Conservation (phyloP, 352 stramenopile genomes). For the Achlya hypogyna region DNA sequence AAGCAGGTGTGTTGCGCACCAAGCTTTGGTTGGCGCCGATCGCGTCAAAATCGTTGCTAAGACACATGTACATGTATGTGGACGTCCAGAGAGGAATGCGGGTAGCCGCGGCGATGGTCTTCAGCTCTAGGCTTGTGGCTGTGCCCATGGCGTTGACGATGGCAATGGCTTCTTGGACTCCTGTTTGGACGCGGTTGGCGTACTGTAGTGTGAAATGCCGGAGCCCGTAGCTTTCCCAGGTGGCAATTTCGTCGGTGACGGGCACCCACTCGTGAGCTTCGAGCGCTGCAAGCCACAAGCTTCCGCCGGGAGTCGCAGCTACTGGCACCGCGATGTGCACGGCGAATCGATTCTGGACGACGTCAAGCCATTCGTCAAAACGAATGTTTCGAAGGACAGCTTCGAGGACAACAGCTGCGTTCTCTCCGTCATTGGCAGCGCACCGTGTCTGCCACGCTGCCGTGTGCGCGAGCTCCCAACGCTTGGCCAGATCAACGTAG, state of each 20-base stretch:
- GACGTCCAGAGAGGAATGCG: slow-evolving; percentile 8
- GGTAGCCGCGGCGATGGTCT: neutral
- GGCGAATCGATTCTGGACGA: neutral
- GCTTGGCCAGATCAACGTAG: neutral
- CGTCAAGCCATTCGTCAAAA: neutral
- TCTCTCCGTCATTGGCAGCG: neutral
- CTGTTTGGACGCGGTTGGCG: slow-evolving; percentile 4
- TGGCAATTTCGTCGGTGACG: neutral
- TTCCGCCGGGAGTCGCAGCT: neutral
- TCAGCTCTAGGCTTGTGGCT: neutral
- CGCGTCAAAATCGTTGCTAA: slow-evolving; percentile 9
- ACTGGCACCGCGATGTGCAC: neutral
- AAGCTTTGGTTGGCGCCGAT: slow-evolving; percentile 5
- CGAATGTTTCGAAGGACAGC: slow-evolving; percentile 1
- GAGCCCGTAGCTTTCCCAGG: neutral
- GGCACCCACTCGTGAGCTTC: neutral
- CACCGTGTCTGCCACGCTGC: neutral
- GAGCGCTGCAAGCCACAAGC: neutral
- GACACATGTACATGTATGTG: neutral
- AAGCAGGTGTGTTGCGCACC: neutral
- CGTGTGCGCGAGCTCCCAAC: slow-evolving; percentile 2
- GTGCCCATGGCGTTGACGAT: slow-evolving; percentile 8
- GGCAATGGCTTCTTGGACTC: neutral
- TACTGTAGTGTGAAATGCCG: neutral
- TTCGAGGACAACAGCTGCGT: slow-evolving; percentile 4